Evolutionary conservation across 768 basidiomycete genomes (phyloP), one percentile per base, ranked within the genome.

Genomic region (Rhodotorula toruloides): DNA sequence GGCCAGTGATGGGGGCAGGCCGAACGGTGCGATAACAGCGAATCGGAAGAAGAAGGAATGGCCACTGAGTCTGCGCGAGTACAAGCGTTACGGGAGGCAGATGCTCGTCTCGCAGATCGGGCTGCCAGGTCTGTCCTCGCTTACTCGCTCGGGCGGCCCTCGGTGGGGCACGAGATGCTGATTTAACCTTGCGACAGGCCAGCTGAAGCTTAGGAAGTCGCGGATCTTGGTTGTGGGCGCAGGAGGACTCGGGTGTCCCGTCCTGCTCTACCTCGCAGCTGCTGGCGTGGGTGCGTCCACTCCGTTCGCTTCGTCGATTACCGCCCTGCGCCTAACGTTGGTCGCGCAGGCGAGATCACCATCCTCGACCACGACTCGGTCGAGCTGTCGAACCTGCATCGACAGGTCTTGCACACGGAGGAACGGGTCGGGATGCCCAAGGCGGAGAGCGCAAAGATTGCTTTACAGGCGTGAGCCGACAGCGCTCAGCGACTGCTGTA

Each of bases 171-270:
- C n/a, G n/a, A n/a, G n/a, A n/a, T 21, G 36, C 62, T 64, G 55
- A 60, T 39, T 19, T 2, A 9, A 3, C 31, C 0, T 1, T 0
- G 3, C 9, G 29, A 19, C 61, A 71, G 94, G 89, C 27, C 94
- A 98, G 77, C 77, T 91, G 47, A 90, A 86, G 76, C 80, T 99
- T 16, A 85, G 85, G 65, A 74, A 80, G 13, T 84, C 91, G 0
- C 85, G 86, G 4, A 86, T 93, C 3, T 85, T 86, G 22, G 90
- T 98, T 7, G 84, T 97, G 7, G 96, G 96, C 34, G 96, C 93
- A 22, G 96, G 96, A 0, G 96, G 96, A 14, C 82, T 99, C 19
- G 96, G 96, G 17, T 98, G 96, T 77, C 92, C 96, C 53, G 90
- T 90, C 46, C 81, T 99, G 52, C 91, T 96, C 75, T 96, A 98